Base-by-base conservation (phyloP, 345 rosid genomes). In the Hirschfeldia incana region DNA sequence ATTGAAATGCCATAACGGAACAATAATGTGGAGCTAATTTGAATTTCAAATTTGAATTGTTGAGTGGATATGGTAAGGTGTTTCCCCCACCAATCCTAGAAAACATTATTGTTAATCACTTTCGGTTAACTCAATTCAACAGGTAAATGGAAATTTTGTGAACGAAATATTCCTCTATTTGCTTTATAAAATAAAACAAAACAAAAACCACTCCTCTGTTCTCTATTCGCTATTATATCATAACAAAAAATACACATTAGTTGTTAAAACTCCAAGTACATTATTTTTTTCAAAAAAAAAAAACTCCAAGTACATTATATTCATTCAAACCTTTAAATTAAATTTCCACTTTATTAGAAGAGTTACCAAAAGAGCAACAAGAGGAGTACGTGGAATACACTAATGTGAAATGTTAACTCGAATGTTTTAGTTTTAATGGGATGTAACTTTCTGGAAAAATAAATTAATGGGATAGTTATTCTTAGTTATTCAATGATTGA, bases 341-440 rank as follows among this genome's bases (percentile, higher is more conserved):
- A 8, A 26, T 27, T 70, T 34, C 21, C 59, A 71, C 49, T 71
- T 30, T 69, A 4, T 29, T 21, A 32, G 46, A 37, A 53, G 75
- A 69, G 71, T 70, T 70, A 70, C 59, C 59, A 64, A 49, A 70
- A 61, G 70, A 64, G 49, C 66, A 34, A 62, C 44, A 11, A 78
- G 49, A 55, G 58, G 70, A 70, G 71, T 70, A 64, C 71, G 76
- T 77, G 76, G 76, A 77, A 63, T 70, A 77, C 76, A 77, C 76
- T 77, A 36, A 64, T 70, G 46, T 51, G 34, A 27, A 36, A 70
- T 37, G 66, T 77, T 65, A 78, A 55, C 66, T 17, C 58, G 51
- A 42, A 71, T 72, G 81, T 65, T 39, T 60, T 32, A 66, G 46
- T 65, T 72, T 46, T 49, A 65, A 78, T 65, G 61, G 8, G 51